Base-by-base conservation (phyloP, 768 basidiomycete genomes). In the Trametopsis cervina region DNA sequence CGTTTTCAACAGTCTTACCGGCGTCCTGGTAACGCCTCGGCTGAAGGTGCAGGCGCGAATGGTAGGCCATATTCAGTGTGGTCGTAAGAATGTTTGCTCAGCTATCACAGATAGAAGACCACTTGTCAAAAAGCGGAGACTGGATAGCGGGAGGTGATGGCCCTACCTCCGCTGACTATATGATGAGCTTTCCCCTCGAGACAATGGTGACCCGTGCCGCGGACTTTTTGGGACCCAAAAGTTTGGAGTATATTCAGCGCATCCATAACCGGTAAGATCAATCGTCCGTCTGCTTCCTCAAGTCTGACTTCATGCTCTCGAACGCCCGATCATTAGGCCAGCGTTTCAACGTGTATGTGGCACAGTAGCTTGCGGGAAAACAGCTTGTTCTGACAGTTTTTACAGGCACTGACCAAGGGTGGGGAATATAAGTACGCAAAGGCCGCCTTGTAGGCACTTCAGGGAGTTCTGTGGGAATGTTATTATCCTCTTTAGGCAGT, bases 81-180 rank as follows among this genome's bases (percentile, higher is more conserved):
- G n/a, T n/a, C n/a, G n/a, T n/a, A n/a, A n/a, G n/a, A n/a, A n/a
- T n/a, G n/a, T 4, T 26, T 21, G 33, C 24, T 26, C 38, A 10
- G n/a, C 18, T 20, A 23, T n/a, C 21, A 21, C 33, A 72, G 71
- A 65, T 75, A 40, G 72, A 73, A 50, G 50, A 49, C 2, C 68
- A 68, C 47, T 62, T 73, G 15, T 54, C 50, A 23, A 67, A 65
- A 47, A 44, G 49, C 35, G 42, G 46, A 15, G 50, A 50, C 18
- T 66, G 61, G 59, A 58, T 63, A 22, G 70, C 71, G 5, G 72
- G 66, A 13, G 69, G 67, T 22, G 50, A 62, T 20, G 59, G 66
- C 22, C 68, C 69, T 15, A 73, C 74, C 21, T 48, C 66, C 18
- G 69, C 74, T 18, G 74, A 76, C 56, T 75, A 63, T 59, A 65